phyloP scores from a whole-genome alignment of 2,329 filamentous ascomycete species.

The Nemania diffusa region DNA sequence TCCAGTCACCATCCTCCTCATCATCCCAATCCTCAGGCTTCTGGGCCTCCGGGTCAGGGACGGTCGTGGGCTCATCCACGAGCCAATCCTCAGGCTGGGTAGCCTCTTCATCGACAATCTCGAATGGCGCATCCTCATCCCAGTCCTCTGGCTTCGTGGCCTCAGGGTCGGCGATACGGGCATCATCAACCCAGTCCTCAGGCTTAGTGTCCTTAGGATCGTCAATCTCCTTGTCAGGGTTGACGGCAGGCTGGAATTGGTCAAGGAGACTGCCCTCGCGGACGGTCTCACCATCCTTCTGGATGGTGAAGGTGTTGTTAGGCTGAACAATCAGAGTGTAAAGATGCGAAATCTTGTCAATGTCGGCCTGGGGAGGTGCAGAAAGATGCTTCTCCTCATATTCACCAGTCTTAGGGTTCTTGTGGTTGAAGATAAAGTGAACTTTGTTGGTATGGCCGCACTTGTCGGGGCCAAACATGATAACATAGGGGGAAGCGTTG shows the following conservation, averaged over 20 bases:
- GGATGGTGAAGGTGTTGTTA: slow-evolving; percentile 94
- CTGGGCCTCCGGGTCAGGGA: slow-evolving; percentile 92
- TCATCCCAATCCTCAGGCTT: slow-evolving; percentile 99
- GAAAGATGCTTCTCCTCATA: slow-evolving; percentile 99
- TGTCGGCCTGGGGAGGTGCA: slow-evolving; percentile 83
- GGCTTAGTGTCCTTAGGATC: slow-evolving; percentile 95
- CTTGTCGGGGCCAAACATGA: slow-evolving; percentile 99
- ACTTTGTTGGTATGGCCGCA: slow-evolving; percentile 99
- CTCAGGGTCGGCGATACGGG: slow-evolving; percentile 89
- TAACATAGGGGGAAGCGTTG: slow-evolving; percentile 96
- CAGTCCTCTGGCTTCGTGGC: slow-evolving; percentile 98
- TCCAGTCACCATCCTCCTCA: slow-evolving; percentile 98
- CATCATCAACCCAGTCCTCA: slow-evolving; percentile 93
- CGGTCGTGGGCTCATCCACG: slow-evolving; percentile 81
- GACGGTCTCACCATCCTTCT: slow-evolving; percentile 87
- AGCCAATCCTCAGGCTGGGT: slow-evolving; percentile 96
- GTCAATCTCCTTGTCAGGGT: slow-evolving; percentile 94
- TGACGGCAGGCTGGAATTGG: slow-evolving; percentile 93
- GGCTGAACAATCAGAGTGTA: slow-evolving; percentile 97
- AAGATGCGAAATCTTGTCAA: slow-evolving; percentile 90
- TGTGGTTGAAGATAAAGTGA: slow-evolving; percentile 99
- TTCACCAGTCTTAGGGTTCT: slow-evolving; percentile 99
- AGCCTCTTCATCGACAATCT: slow-evolving; percentile 94
- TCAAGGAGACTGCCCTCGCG: slow-evolving; percentile 93
- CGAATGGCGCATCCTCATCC: slow-evolving; percentile 97